These are phyloP conservation scores for Eucalyptus sp. DNA, from an alignment of 345 rosid genomes.

Conservation along the genomic window DNA sequence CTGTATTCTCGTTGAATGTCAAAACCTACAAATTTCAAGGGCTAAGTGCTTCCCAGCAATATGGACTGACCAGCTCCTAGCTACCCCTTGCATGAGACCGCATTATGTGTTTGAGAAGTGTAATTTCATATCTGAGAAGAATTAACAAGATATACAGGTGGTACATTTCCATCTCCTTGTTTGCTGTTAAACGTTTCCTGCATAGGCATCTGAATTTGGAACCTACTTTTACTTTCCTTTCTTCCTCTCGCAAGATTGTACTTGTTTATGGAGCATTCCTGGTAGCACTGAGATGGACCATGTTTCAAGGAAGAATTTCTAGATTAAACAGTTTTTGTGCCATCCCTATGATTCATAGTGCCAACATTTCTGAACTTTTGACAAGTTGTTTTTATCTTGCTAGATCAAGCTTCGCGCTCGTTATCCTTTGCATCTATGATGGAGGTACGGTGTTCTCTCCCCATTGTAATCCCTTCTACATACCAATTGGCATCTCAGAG, in stretches of 20 bases:
- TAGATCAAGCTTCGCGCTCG: conserved; percentile 21
- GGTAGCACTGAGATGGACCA: neutral
- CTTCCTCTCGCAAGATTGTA: neutral
- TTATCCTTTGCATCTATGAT: conserved; percentile 12
- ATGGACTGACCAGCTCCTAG: neutral
- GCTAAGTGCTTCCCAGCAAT: neutral
- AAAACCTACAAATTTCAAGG: neutral
- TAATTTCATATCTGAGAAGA: neutral
- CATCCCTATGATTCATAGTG: neutral
- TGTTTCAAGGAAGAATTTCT: neutral
- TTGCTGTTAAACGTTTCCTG: neutral
- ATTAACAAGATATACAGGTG: neutral
- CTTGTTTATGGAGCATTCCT: neutral
- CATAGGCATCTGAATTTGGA: neutral
- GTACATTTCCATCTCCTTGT: neutral
- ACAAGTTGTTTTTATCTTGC: neutral
- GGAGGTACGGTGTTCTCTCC: conserved; percentile 16
- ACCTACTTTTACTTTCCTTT: neutral
- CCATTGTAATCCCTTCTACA: neutral
- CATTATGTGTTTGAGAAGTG: neutral
- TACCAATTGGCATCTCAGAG: neutral
- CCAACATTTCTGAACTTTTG: neutral
- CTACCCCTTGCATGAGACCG: neutral
- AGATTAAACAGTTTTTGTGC: neutral
- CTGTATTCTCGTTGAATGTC: neutral